phyloP scores from a whole-genome alignment of 2,329 filamentous ascomycete genomes.

The Penicillium digitatum region DNA sequence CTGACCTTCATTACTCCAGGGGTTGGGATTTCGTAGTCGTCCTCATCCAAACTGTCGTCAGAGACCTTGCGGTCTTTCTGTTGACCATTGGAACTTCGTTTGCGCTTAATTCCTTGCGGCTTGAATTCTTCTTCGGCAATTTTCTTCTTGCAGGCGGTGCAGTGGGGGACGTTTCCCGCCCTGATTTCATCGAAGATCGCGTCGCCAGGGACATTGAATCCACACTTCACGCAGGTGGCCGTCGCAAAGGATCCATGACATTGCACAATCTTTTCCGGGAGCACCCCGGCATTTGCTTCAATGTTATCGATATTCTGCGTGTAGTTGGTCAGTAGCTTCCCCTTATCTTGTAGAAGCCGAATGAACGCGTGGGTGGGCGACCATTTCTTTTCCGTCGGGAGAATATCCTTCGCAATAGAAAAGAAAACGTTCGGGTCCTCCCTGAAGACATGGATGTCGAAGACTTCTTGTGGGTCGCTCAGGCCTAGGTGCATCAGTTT shows the following conservation, averaged over 20 bases:
- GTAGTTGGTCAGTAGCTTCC: conserved; percentile 92
- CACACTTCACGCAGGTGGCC: conserved; percentile 81
- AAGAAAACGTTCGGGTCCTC: conserved; percentile 89
- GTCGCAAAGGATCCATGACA: conserved; percentile 96
- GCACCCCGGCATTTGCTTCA: conserved; percentile 79
- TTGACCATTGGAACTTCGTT: conserved; percentile 48
- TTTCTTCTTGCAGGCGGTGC: conserved; percentile 62
- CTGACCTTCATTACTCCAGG: conserved; percentile 73
- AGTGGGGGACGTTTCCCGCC: conserved; percentile 71
- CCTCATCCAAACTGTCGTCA: conserved; percentile 55
- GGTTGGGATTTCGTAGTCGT: conserved; percentile 60
- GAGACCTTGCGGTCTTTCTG: conserved; percentile 54
- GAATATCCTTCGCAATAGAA: conserved; percentile 81
- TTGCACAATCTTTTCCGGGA: conserved; percentile 78
- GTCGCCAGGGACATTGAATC: conserved; percentile 68
- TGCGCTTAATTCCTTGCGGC: conserved; percentile 50
- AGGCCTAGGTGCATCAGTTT: conserved; percentile 73
- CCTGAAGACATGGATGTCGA: conserved; percentile 82
- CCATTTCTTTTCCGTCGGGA: conserved; percentile 73
- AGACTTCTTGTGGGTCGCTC: conserved; percentile 87
- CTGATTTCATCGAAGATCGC: conserved; percentile 75
- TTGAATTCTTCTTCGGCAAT: conserved; percentile 45
- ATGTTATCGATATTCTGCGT: conserved; percentile 99
- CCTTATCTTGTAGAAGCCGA: conserved; percentile 76
- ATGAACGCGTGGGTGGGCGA: conserved; percentile 96